These are phyloP conservation scores for Cercospora brassicicola DNA, from an alignment of 2,329 filamentous ascomycete genomes.

Conservation along the genomic window DNA sequence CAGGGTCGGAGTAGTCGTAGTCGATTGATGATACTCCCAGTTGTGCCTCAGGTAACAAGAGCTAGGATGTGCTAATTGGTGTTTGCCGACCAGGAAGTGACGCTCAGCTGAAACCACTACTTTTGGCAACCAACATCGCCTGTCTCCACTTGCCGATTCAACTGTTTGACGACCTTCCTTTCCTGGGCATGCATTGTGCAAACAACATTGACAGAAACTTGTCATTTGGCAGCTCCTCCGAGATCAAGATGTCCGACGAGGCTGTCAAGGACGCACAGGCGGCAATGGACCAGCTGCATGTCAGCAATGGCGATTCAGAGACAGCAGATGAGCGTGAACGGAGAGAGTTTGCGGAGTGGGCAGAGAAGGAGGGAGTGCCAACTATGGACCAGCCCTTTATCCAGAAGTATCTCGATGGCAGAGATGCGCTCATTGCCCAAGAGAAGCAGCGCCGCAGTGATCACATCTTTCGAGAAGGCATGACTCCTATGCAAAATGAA, in stretches of 20 bases:
- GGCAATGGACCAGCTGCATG: background rate
- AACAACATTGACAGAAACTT: conserved; percentile 1
- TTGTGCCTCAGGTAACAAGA: background rate
- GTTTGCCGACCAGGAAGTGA: background rate
- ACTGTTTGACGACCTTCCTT: background rate
- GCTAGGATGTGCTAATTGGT: background rate
- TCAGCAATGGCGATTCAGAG: conserved; percentile 7
- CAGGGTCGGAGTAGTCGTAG: background rate
- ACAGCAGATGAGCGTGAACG: conserved; percentile 6
- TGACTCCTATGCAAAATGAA: conserved; percentile 75
- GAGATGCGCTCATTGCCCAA: conserved; percentile 72
- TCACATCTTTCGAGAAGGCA: conserved; percentile 67
- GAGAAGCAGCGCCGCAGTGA: conserved; percentile 81
- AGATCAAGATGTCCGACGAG: background rate
- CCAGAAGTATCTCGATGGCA: conserved; percentile 74
- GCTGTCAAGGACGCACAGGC: background rate
- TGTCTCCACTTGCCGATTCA: conserved; percentile 1
- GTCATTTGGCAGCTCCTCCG: background rate
- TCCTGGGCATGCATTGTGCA: conserved; percentile 6
- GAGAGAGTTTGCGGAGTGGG: conserved; percentile 8
- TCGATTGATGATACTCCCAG: background rate
- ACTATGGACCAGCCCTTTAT: conserved; percentile 70
- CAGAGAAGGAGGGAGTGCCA: conserved; percentile 44
- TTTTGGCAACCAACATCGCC: background rate
- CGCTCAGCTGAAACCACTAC: background rate